Base-by-base conservation (phyloP, 768 basidiomycete species). In the Leccinum barrowsii region DNA sequence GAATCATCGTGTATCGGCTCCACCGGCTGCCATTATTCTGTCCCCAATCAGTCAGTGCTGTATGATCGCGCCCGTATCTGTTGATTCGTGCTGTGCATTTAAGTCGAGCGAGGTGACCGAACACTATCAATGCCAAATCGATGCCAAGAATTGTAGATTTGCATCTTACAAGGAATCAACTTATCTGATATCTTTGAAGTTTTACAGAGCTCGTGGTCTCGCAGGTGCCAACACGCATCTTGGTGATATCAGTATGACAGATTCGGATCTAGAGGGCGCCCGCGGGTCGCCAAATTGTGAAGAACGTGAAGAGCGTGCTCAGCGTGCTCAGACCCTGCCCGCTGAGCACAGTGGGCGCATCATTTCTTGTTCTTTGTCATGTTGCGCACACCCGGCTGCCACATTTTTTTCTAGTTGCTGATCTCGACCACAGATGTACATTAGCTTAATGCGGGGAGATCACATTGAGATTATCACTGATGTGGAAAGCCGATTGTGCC, bases 401-500 rank as follows among this genome's bases (percentile, higher is more conserved):
- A 40, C 35, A 34, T 7, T 15, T 48, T 48, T 44, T 55, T 17
- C 42, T 6, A 26, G 47, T 46, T 52, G 57, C 40, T 59, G 63
- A 63, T 70, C 66, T 52, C 56, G 47, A 35, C 56, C 42, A 58
- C 34, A 46, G 52, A 62, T 54, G 58, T 66, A 22, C 54, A 60
- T 69, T 59, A 62, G 56, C 59, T 68, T 55, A 63, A 60, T 70
- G 64, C 32, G 69, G 62, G 58, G 66, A 59, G 53, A 59, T 69
- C 61, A 55, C 60, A 59, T 66, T 70, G 59, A 53, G 47, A 13
- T 6, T 52, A 50, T 15, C 12, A 52, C 49, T 52, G 56, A 70
- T 70, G 59, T 30, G 58, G 66, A 48, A 59, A 24, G 42, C 1
- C 42, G 57, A 59, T 65, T 67, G 54, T 66, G 60, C 66, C 65